These are phyloP conservation scores for Poterioochromonas sp. DNA, from an alignment of 352 stramenopile genomes.

Conservation along the genomic window DNA sequence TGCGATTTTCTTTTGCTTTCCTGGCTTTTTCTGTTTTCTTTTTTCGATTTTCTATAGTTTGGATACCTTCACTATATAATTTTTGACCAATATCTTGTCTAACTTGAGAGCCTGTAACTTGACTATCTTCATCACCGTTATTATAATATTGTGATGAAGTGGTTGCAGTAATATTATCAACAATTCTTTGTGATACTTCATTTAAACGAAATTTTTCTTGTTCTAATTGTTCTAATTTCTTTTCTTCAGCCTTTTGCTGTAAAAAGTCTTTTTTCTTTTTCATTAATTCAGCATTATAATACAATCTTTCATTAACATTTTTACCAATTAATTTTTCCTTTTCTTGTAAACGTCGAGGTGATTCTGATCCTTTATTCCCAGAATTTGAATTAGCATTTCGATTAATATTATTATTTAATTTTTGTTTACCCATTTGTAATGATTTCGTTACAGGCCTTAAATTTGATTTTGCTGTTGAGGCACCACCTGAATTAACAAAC, in stretches of 20 bases:
- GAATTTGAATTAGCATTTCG: too few species aligned
- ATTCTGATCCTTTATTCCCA: too few species aligned
- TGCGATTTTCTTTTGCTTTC: background rate
- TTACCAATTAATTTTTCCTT: background rate
- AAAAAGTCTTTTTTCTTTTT: background rate
- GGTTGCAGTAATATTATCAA: background rate
- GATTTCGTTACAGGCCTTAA: background rate
- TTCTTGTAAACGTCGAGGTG: too few species aligned
- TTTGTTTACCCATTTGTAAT: background rate
- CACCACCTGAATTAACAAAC: too few species aligned
- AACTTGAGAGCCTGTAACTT: background rate
- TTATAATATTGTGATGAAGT: background rate
- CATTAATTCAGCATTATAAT: background rate
- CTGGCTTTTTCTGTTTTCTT: background rate
- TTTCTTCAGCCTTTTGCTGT: background rate
- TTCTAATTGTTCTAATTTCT: background rate
- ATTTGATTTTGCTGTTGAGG: background rate
- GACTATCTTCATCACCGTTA: background rate
- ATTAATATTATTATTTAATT: background rate
- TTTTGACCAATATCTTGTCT: background rate
- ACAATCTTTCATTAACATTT: background rate
- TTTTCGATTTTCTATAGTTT: background rate
- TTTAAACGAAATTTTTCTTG: background rate
- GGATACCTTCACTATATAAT: conserved; percentile 1
- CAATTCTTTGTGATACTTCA: background rate